phyloP scores from a whole-genome alignment of 1,284 basidiomycete genomes.

The Hypsizygus ulmarius region DNA sequence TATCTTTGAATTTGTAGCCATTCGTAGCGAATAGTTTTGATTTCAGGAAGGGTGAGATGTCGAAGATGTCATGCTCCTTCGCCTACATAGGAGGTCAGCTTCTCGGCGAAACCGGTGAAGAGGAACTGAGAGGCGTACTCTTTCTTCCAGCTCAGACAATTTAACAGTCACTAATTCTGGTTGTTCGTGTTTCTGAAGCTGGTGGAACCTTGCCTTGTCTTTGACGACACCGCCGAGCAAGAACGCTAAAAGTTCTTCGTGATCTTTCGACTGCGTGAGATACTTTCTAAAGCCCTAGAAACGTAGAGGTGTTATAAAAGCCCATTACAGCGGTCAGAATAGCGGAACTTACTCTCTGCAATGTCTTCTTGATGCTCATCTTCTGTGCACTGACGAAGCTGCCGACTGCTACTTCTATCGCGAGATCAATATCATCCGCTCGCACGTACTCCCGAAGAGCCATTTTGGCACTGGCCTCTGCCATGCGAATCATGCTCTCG shows the following conservation, averaged over 20 bases:
- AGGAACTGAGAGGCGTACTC: slow-evolving; percentile 47
- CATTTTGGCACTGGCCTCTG: slow-evolving; percentile 99
- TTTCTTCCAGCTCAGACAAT: slow-evolving; percentile 76
- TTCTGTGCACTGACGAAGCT: slow-evolving; percentile 98
- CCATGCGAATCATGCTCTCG: slow-evolving; percentile 99
- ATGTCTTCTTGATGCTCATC: slow-evolving; percentile 96
- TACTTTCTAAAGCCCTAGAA: slow-evolving; percentile 93
- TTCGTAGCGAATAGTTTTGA: slow-evolving; percentile 88
- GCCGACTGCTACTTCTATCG: slow-evolving; percentile 92
- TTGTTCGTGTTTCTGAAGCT: slow-evolving; percentile 73
- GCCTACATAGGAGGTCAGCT: slow-evolving; percentile 47
- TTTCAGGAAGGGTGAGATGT: slow-evolving; percentile 81
- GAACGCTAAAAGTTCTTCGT: slow-evolving; percentile 95
- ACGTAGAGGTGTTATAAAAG: slow-evolving; percentile 8
- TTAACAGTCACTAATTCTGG: slow-evolving; percentile 76
- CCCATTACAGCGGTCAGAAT: slow-evolving; percentile 8
- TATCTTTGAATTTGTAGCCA: slow-evolving; percentile 75
- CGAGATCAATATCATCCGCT: slow-evolving; percentile 94
- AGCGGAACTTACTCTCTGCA: slow-evolving; percentile 77
- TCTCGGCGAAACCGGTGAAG: not conserved
- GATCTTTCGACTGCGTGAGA: slow-evolving; percentile 89
- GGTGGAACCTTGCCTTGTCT: slow-evolving; percentile 86
- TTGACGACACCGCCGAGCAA: slow-evolving; percentile 93
- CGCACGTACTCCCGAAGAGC: slow-evolving; percentile 95
- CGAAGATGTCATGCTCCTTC: slow-evolving; percentile 94